Base-by-base conservation (phyloP, 257 asterid genomes). In the Lycium ferocissimum region DNA sequence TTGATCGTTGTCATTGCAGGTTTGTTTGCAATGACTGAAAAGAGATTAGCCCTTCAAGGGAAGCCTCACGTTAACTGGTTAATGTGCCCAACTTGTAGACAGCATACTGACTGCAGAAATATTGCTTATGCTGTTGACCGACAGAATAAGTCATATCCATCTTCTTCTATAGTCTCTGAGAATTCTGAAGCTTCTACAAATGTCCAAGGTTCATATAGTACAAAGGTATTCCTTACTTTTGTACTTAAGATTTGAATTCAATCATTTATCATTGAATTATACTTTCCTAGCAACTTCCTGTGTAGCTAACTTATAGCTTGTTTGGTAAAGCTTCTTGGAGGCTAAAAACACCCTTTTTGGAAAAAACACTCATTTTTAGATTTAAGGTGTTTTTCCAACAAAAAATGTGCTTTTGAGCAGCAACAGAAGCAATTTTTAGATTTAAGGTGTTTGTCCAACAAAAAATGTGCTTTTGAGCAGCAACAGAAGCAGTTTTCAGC, bases 41-140 rank as follows among this genome's bases (percentile, higher is more conserved):
- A 89, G 87, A 91, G 89, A 84, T 67, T 82, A 85, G 86, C 86
- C 86, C 88, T 89, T 86, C 92, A 87, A 66, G 95, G 91, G 70
- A 93, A 89, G 85, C 84, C 61, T 83, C 88, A 91, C 82, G 83
- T 80, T 70, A 86, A 90, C 69, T 90, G 93, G 94, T 92, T 96
- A 61, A 90, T 94, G 89, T 96, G 99, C 91, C 98, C 99, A 85
- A 94, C 97, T 81, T 96, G 99, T 88, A 91, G 99, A 72, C 97
- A 86, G 66, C 92, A 92, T 83, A 93, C 95, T 71, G 95, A 92
- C 86, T 94, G 91, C 85, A 97, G 95, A 87, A 96, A 92, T 90
- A 93, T 96, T 67, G 97, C 99, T 11, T 91, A 88, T 80, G 98
- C 94, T 90, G 98, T 91, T 90, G 99, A 96, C 70, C 85, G 85